These are phyloP conservation scores for Exophiala aquamarina DNA, from an alignment of 2,329 filamentous ascomycete genomes.

Conservation along the genomic window DNA sequence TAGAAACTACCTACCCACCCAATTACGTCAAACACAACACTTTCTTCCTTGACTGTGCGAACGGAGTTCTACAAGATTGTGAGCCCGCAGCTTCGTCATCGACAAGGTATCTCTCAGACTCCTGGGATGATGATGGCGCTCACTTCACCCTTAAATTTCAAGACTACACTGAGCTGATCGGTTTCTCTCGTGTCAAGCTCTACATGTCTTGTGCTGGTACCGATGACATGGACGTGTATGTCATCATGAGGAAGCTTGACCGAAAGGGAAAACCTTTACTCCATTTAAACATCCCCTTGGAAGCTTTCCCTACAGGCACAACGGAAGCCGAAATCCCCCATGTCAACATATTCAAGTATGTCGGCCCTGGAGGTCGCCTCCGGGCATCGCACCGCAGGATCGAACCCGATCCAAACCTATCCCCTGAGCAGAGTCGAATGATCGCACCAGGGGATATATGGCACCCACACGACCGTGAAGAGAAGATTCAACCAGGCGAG, in stretches of 20 bases:
- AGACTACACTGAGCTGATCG: slow-evolving; percentile 38
- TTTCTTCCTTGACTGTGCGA: slow-evolving; percentile 32
- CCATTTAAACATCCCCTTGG: slow-evolving; percentile 45
- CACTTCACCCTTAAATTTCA: slow-evolving; percentile 33
- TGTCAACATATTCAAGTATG: slow-evolving; percentile 39
- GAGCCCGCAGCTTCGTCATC: slow-evolving; percentile 6
- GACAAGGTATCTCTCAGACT: slow-evolving; percentile 37
- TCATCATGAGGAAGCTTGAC: slow-evolving; percentile 46
- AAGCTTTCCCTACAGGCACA: slow-evolving; percentile 27
- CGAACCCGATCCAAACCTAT: slow-evolving; percentile 34
- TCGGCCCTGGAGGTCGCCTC: slow-evolving; percentile 44
- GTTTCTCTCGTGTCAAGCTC: slow-evolving; percentile 47
- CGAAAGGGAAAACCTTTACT: slow-evolving; percentile 42
- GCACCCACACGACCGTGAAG: slow-evolving; percentile 42
- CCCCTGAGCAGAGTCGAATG: slow-evolving; percentile 20
- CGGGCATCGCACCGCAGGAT: slow-evolving; percentile 45
- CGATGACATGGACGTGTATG: slow-evolving; percentile 47
- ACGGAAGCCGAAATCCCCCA: slow-evolving; percentile 41
- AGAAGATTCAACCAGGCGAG: slow-evolving; percentile 42
- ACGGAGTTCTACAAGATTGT: slow-evolving; percentile 7
- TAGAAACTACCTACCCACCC: slow-evolving; percentile 31
- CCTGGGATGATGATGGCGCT: slow-evolving; percentile 18
- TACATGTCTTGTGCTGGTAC: slow-evolving; percentile 44
- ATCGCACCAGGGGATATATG: slow-evolving; percentile 23
- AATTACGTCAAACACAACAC: slow-evolving; percentile 23